Conservation (phyloP, 2,329 filamentous ascomycete species). For the Cryphonectria naterciae region DNA sequence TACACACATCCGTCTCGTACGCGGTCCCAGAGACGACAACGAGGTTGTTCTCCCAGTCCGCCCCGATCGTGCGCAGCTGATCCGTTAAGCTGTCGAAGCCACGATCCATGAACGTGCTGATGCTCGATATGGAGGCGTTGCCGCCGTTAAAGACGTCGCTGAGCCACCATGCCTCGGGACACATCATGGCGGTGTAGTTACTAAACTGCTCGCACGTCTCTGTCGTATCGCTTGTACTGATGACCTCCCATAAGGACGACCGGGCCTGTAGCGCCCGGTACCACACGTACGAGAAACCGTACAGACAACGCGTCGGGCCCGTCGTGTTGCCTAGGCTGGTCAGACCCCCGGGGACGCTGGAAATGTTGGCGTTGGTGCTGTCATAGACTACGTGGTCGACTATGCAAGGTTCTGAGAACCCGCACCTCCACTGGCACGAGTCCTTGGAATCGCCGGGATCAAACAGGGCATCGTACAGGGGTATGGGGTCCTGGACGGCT, state of each 20-base stretch:
- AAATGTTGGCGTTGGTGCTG: neutral
- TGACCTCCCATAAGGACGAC: neutral
- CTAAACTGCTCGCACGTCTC: neutral
- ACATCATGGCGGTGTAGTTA: slow-evolving; percentile 3
- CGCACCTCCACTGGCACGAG: neutral
- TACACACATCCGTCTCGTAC: slow-evolving; percentile 1
- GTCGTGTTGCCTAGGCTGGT: slow-evolving; percentile 2
- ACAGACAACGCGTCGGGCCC: slow-evolving; percentile 3
- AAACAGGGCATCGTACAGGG: too few species aligned
- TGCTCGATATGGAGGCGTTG: slow-evolving; percentile 3
- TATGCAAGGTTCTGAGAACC: slow-evolving; percentile 2
- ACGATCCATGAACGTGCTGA: slow-evolving; percentile 6
- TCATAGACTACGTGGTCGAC: neutral
- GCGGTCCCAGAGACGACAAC: neutral
- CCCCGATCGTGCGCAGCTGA: slow-evolving; percentile 1
- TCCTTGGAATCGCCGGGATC: neutral
- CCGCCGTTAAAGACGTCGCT: neutral
- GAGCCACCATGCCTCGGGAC: slow-evolving; percentile 3
- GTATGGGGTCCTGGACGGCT: neutral
- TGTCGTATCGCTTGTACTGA: neutral
- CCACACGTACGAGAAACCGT: neutral
- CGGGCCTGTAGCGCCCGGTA: neutral
- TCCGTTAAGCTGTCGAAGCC: slow-evolving; percentile 5
- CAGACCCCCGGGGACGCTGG: neutral
- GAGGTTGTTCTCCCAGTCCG: neutral